Conservation (phyloP, 108 stramenopile species). For the Fragilariopsis cylindrus region DNA sequence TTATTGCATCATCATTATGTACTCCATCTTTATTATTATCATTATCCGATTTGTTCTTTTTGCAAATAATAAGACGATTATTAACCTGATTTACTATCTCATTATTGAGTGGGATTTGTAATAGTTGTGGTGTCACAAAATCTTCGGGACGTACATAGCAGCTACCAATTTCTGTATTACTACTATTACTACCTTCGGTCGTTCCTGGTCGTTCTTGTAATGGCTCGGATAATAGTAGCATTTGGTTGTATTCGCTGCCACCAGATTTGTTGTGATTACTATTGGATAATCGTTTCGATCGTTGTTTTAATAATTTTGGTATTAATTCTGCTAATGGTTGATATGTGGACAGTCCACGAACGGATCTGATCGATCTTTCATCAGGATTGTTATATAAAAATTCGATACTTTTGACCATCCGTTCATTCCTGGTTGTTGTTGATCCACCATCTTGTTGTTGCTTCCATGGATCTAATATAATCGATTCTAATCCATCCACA, state of each 20-base stretch:
- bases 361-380: slow-evolving; percentile 46
- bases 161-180: background rate
- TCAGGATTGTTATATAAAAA: slow-evolving; percentile 60
- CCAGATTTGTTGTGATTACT: background rate
- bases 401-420: slow-evolving; percentile 49
- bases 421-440: slow-evolving; percentile 37
- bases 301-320: slow-evolving; percentile 26
- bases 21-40: slow-evolving; percentile 20
- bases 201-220: background rate
- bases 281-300: slow-evolving; percentile 2
- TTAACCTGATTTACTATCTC: slow-evolving; percentile 36
- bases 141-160: slow-evolving; percentile 13
- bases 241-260: no score
- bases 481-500: slow-evolving; percentile 55
- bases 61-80: background rate
- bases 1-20: background rate
- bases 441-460: background rate
- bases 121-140: slow-evolving; percentile 38
- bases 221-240: background rate
- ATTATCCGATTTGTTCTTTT: background rate
- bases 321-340: slow-evolving; percentile 66
- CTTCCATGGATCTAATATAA: slow-evolving; percentile 69
- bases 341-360: slow-evolving; percentile 50
- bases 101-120: slow-evolving; percentile 55
- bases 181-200: background rate